A percentile compares a stretch with the other conserved stretches of the same genome.
phyloP scores from a whole-genome alignment of 2,329 filamentous ascomycete species.

The Xylaria sp. region DNA sequence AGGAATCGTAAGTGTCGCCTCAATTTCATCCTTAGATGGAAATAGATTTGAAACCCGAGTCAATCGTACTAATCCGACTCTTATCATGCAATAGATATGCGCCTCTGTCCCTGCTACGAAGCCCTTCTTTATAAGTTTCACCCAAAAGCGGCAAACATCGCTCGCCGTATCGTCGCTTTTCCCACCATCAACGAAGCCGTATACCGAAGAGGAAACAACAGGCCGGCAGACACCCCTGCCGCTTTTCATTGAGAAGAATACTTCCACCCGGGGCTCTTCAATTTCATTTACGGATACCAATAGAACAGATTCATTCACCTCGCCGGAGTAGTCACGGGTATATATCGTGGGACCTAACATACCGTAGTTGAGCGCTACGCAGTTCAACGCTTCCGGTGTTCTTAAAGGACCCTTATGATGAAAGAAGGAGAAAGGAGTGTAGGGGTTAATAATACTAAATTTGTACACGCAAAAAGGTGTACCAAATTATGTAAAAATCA shows the following conservation, averaged over 20 bases:
- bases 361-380: neutral
- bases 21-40: neutral
- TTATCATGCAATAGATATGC: slow-evolving; percentile 53
- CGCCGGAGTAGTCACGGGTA: neutral
- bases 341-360: no score
- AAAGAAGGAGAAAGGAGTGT: neutral
- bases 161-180: neutral
- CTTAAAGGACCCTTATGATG: neutral
- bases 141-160: slow-evolving; percentile 16
- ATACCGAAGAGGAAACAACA: neutral
- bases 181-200: neutral
- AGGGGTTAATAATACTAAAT: neutral
- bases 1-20: slow-evolving; percentile 53
- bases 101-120: slow-evolving; percentile 59
- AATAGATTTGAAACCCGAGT: neutral
- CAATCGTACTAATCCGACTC: slow-evolving; percentile 15
- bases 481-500: neutral
- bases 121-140: slow-evolving; percentile 54
- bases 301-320: neutral
- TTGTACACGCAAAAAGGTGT: neutral
- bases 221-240: neutral
- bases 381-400: neutral
- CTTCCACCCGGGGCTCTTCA: neutral
- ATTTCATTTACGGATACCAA: neutral
- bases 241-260: neutral